Evolutionary conservation across 1,139 yeast genomes (phyloP), one percentile per base, ranked within the genome.

Genomic region (Debaryomyces fabryi): DNA sequence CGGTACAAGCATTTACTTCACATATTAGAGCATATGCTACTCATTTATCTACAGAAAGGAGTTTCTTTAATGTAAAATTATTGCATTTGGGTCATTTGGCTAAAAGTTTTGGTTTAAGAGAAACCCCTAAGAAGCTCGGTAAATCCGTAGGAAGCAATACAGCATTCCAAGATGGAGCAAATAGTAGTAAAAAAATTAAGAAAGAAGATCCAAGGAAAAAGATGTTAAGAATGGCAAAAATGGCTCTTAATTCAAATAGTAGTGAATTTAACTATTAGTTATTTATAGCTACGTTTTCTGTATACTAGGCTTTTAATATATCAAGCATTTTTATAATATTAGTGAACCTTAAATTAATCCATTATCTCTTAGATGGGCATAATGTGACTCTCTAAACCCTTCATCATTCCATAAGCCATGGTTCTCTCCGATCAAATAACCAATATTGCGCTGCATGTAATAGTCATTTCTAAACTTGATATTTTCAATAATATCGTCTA

Each of bases 11-110:
- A 1, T 93, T 89, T 62, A 83, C 88, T 8, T 86, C 96, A 52
- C 98, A 93, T 65, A 76, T 93, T 38, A 79, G 98, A 61, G 99
- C 99, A 0, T 93, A 93, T 63, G 90, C 99, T n/a, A 93, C 99
- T 0, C 99, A 93, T 72, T 80, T 90, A 52, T 74, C 92, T 0
- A 62, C 83, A 1, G 99, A 95, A 65, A 81, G 93, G 60, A 79
- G 76, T 39, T 83, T 79, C 53, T 93, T 93, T 73, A 91, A 89
- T 60, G 83, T 93, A 29, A 88, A 87, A 59, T 71, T 78, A 36
- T 72, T 95, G 51, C 99, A 93, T 75, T 73, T 95, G 57, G 99
- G 99, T 21, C 99, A 93, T 72, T 74, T 95, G 59, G 98, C 98
- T 18, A 93, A 93, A 67, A 81, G 95, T 56, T 95, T 95, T 68